phyloP scores from a whole-genome alignment of 208 protist species.

The Herpetomonas tarakana region DNA sequence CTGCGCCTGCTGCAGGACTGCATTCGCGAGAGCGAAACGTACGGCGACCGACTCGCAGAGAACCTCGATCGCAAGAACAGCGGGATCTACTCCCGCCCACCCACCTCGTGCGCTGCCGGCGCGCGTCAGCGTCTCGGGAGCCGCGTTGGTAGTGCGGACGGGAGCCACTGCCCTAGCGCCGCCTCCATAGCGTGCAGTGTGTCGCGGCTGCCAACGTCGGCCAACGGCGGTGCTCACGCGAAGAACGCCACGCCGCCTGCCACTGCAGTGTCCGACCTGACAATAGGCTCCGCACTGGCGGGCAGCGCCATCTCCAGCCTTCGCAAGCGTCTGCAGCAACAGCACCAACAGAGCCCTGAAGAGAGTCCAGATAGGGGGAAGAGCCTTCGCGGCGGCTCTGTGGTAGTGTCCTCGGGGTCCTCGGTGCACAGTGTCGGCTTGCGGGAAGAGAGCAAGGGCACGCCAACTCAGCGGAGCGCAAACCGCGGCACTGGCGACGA shows the following conservation, averaged over 20 bases:
- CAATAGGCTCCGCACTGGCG: conserved; percentile 34
- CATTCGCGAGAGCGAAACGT: conserved; percentile 53
- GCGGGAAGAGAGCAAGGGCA: too few relatives aligned
- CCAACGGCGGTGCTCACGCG: not conserved
- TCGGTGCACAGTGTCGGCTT: too few relatives aligned
- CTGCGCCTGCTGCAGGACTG: conserved; percentile 71
- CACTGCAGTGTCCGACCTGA: conserved; percentile 26
- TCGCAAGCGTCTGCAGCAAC: conserved; percentile 20
- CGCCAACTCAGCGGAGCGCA: too few relatives aligned
- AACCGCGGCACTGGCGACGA: too few relatives aligned
- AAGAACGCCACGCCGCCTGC: conserved; percentile 12
- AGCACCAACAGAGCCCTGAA: not conserved
- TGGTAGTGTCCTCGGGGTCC: too few relatives aligned
- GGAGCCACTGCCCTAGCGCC: not conserved
- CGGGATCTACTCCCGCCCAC: conserved; percentile 51
- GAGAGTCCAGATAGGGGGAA: too few relatives aligned
- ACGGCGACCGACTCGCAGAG: conserved; percentile 46
- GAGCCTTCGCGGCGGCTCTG: too few relatives aligned
- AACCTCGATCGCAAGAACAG: conserved; percentile 40
- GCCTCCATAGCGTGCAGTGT: not conserved
- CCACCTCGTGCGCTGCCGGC: conserved; percentile 56
- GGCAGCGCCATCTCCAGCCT: conserved; percentile 46
- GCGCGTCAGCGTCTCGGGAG: conserved; percentile 6
- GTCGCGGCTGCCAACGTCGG: conserved; percentile 13
- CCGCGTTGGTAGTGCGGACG: not conserved